Evolutionary conservation across 495 filamentous ascomycete species (phyloP).

Genomic region (Penicillium parvum): DNA sequence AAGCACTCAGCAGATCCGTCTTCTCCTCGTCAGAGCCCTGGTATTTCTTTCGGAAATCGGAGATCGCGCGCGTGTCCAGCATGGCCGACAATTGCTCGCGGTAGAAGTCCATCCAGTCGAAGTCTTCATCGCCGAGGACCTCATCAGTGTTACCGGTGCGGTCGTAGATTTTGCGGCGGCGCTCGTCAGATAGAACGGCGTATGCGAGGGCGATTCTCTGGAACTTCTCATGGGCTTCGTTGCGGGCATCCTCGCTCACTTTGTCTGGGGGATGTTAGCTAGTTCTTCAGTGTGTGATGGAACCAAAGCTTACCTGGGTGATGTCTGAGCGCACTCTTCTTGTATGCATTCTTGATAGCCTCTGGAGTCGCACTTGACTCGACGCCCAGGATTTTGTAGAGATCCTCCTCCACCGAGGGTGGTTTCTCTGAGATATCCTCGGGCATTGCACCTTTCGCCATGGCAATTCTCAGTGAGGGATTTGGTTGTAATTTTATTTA

Average conservation of each 20-base stretch:
- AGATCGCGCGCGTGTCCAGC: slow-evolving; percentile 63
- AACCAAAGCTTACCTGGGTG: slow-evolving; percentile 68
- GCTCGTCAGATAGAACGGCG: slow-evolving; percentile 77
- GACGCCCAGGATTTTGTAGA: slow-evolving; percentile 83
- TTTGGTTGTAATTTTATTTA: neutral
- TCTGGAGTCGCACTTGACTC: slow-evolving; percentile 62
- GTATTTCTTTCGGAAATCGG: slow-evolving; percentile 68
- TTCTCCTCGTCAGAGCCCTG: slow-evolving; percentile 85
- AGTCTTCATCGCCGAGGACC: slow-evolving; percentile 68
- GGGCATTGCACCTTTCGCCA: slow-evolving; percentile 18
- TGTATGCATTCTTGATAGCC: slow-evolving; percentile 93
- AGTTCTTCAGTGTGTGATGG: neutral
- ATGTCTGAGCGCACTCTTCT: slow-evolving; percentile 80
- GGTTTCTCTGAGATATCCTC: slow-evolving; percentile 24
- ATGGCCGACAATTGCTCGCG: slow-evolving; percentile 70
- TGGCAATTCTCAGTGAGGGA: neutral
- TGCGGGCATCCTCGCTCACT: slow-evolving; percentile 56
- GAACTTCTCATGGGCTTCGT: slow-evolving; percentile 70
- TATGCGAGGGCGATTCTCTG: slow-evolving; percentile 92
- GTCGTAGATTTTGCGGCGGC: slow-evolving; percentile 79
- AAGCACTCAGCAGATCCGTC: slow-evolving; percentile 70
- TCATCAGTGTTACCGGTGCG: slow-evolving; percentile 82
- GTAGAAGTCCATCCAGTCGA: slow-evolving; percentile 89
- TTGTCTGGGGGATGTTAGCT: slow-evolving; percentile 54
- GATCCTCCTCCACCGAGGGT: slow-evolving; percentile 60